Conservation (phyloP, 768 basidiomycete genomes). For the Suillus sp. region DNA sequence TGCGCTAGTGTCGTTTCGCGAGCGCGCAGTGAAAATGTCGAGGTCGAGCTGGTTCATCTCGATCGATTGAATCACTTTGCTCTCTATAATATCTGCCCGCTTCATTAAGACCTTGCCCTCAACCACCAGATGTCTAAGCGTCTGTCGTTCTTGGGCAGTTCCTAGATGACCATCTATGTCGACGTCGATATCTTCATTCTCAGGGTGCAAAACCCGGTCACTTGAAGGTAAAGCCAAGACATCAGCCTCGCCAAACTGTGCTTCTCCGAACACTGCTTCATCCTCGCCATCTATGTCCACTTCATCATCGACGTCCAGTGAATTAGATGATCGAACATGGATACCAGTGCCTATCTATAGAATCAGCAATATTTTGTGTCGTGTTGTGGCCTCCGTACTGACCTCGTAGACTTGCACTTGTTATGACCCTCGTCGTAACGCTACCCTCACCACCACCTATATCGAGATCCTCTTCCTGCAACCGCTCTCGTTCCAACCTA, state of each 20-base stretch:
- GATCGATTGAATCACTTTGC: slow-evolving; percentile 43
- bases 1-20: slow-evolving; percentile 47
- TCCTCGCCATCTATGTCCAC: slow-evolving; percentile 83
- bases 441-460: slow-evolving; percentile 47
- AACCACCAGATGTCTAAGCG: slow-evolving; percentile 55
- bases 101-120: slow-evolving; percentile 44
- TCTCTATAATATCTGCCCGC: slow-evolving; percentile 31
- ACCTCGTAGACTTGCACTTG: slow-evolving; percentile 38
- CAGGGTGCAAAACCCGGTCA: slow-evolving; percentile 31
- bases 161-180: slow-evolving; percentile 31
- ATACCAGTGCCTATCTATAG: slow-evolving; percentile 67
- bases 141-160: slow-evolving; percentile 31
- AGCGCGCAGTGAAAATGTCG: slow-evolving; percentile 51
- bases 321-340: slow-evolving; percentile 55
- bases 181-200: slow-evolving; percentile 46
- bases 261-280: slow-evolving; percentile 61
- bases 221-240: slow-evolving; percentile 43
- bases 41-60: slow-evolving; percentile 50
- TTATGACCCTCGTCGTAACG: slow-evolving; percentile 42
- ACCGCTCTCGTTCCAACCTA: slow-evolving; percentile 38
- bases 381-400: slow-evolving; percentile 16
- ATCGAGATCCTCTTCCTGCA: slow-evolving; percentile 36
- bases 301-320: slow-evolving; percentile 74
- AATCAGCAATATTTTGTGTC: slow-evolving; percentile 2
- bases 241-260: slow-evolving; percentile 79